Evolutionary conservation across 371 early-diverging fungal species (phyloP).

Genomic region (Gilbertella persicaria): DNA sequence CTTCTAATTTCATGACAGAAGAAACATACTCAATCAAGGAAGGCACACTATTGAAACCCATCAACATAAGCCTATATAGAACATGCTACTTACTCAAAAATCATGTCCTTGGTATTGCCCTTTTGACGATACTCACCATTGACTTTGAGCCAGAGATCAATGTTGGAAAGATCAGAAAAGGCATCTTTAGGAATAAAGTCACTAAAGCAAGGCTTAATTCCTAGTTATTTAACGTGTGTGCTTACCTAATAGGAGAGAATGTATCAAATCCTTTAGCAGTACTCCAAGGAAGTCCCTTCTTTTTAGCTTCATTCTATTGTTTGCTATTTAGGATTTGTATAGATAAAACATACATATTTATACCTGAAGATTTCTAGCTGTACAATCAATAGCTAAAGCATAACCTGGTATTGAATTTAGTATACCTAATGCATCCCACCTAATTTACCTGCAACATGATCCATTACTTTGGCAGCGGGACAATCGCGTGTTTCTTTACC

Average conservation of each 20-base stretch:
- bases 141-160: conserved; percentile 82
- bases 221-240: not conserved
- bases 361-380: conserved; percentile 86
- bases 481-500: conserved; percentile 85
- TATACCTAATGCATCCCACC: not conserved
- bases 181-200: conserved; percentile 77
- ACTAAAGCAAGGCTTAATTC: conserved; percentile 21
- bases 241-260: conserved; percentile 85
- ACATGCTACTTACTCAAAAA: conserved; percentile 68
- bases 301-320: conserved; percentile 74
- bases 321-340: not conserved
- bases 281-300: conserved; percentile 89
- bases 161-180: conserved; percentile 72
- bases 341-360: not conserved
- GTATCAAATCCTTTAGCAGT: conserved; percentile 95
- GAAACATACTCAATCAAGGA: conserved; percentile 76
- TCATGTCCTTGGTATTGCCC: conserved; percentile 90
- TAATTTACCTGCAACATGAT: conserved; percentile 62
- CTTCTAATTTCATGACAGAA: conserved; percentile 82
- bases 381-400: conserved; percentile 90
- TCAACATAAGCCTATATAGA: not conserved
- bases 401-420: conserved; percentile 60
- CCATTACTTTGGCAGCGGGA: conserved; percentile 58
- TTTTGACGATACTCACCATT: conserved; percentile 79
- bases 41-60: conserved; percentile 57